Evolutionary conservation across 2,329 filamentous ascomycete genomes (phyloP).

Genomic region (Ceratocystis huliohia): DNA sequence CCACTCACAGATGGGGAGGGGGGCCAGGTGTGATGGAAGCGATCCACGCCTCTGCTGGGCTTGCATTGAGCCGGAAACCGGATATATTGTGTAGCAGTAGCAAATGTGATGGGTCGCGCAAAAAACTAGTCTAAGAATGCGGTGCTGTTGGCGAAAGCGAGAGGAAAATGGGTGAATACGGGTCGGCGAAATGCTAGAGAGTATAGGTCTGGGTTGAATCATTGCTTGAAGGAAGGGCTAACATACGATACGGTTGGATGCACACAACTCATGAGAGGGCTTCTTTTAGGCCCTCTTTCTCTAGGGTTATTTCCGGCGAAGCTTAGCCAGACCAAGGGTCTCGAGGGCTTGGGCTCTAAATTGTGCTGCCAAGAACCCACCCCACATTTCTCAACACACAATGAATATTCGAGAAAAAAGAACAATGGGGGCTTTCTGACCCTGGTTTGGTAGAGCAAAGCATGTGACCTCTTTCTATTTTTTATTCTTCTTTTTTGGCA

Average conservation of each 20-base stretch:
- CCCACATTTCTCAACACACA: slow-evolving; percentile 5
- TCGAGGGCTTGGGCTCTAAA: neutral
- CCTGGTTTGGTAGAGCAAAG: neutral
- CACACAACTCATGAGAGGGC: neutral
- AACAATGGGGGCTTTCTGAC: neutral
- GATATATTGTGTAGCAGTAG: neutral
- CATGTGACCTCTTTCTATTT: neutral
- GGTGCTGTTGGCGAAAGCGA: too few species aligned
- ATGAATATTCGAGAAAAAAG: neutral
- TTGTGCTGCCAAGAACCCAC: neutral
- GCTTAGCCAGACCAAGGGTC: neutral
- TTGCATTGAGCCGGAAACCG: neutral
- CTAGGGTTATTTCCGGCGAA: neutral
- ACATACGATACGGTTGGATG: neutral
- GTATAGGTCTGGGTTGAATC: too few species aligned
- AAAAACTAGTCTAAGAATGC: neutral
- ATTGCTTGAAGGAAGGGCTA: too few species aligned
- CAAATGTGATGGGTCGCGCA: neutral
- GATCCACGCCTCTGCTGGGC: neutral
- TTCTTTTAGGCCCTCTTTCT: neutral
- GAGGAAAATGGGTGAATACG: too few species aligned
- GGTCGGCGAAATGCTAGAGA: too few species aligned
- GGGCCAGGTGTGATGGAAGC: neutral
- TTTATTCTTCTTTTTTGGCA: neutral
- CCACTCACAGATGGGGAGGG: neutral